These are phyloP conservation scores for Agaricales sp. DNA, from an alignment of 1,284 basidiomycete species.

Conservation along the genomic window DNA sequence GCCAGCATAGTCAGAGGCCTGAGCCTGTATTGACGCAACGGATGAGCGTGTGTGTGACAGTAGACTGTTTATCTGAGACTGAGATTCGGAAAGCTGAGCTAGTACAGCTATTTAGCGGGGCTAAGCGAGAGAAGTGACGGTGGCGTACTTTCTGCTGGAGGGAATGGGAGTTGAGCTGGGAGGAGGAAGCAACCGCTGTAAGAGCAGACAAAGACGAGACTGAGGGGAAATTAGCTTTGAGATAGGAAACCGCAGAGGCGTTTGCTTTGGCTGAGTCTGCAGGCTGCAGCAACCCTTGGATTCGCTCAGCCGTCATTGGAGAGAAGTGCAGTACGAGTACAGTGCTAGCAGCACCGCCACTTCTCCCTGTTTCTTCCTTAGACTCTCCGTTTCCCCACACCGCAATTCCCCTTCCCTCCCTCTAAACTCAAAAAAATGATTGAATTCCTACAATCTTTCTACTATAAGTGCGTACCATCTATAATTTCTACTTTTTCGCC, in stretches of 20 bases:
- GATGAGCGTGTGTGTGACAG: conserved; percentile 32
- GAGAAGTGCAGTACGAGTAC: background rate
- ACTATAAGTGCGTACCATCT: conserved; percentile 25
- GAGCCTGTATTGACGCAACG: conserved; percentile 39
- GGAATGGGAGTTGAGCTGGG: conserved; percentile 21
- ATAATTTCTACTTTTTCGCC: background rate
- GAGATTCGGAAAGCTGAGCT: conserved; percentile 53
- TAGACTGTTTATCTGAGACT: conserved; percentile 30
- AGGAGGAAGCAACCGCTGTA: conserved; percentile 26
- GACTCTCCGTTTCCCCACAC: background rate
- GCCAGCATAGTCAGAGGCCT: conserved; percentile 68
- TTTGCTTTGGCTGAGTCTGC: conserved; percentile 33
- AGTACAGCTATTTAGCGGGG: conserved; percentile 19
- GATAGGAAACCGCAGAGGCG: conserved; percentile 26
- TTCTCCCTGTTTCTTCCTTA: background rate
- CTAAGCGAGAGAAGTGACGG: conserved; percentile 13
- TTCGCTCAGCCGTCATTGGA: conserved; percentile 31
- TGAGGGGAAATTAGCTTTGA: conserved; percentile 37
- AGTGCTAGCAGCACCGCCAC: background rate
- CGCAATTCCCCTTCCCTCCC: background rate
- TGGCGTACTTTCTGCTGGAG: conserved; percentile 33
- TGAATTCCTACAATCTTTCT: conserved; percentile 18
- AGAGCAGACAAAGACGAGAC: conserved; percentile 38
- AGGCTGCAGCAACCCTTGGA: conserved; percentile 37
- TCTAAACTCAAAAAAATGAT: conserved; percentile 2